Conservation (phyloP, 2,329 filamentous ascomycete species). For the Neophaeococcomyces mojaviensis region DNA sequence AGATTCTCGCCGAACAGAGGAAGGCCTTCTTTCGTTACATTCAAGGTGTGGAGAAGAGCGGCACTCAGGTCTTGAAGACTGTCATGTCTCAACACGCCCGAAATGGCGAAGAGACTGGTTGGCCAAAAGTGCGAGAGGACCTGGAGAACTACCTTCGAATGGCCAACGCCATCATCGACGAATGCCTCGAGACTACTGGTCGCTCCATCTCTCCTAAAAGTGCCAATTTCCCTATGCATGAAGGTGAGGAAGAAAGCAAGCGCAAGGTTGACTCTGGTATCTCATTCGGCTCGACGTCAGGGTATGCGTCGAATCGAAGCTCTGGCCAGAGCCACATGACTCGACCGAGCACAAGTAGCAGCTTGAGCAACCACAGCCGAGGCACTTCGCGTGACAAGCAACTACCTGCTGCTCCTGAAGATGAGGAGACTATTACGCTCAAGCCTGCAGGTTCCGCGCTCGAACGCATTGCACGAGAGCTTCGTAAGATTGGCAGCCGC, state of each 20-base stretch:
- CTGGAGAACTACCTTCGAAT: slow-evolving; percentile 53
- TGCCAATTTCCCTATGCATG: slow-evolving; percentile 21
- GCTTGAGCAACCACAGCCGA: slow-evolving; percentile 13
- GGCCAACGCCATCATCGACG: slow-evolving; percentile 55
- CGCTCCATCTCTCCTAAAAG: slow-evolving; percentile 28
- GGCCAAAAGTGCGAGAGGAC: slow-evolving; percentile 42
- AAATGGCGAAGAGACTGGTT: slow-evolving; percentile 47
- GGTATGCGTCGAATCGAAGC: slow-evolving; percentile 32
- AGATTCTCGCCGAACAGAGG: slow-evolving; percentile 50
- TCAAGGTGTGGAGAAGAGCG: slow-evolving; percentile 48
- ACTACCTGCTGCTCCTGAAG: slow-evolving; percentile 30
- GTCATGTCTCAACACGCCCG: slow-evolving; percentile 48
- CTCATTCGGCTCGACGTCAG: slow-evolving; percentile 43
- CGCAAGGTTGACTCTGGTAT: slow-evolving; percentile 59
- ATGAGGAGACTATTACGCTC: slow-evolving; percentile 14
- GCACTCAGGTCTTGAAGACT: slow-evolving; percentile 45
- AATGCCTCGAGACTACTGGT: slow-evolving; percentile 46
- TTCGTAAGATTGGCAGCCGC: slow-evolving; percentile 51
- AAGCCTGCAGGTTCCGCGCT: slow-evolving; percentile 37
- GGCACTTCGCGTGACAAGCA: slow-evolving; percentile 21
- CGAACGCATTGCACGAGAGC: slow-evolving; percentile 52
- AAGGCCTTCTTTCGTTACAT: slow-evolving; percentile 58
- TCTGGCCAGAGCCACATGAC: slow-evolving; percentile 26
- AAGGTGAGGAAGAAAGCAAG: slow-evolving; percentile 27
- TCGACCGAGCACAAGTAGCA: slow-evolving; percentile 20